Evolutionary conservation across 208 protist species (phyloP).

Genomic region (Blechomonas ayalai): DNA sequence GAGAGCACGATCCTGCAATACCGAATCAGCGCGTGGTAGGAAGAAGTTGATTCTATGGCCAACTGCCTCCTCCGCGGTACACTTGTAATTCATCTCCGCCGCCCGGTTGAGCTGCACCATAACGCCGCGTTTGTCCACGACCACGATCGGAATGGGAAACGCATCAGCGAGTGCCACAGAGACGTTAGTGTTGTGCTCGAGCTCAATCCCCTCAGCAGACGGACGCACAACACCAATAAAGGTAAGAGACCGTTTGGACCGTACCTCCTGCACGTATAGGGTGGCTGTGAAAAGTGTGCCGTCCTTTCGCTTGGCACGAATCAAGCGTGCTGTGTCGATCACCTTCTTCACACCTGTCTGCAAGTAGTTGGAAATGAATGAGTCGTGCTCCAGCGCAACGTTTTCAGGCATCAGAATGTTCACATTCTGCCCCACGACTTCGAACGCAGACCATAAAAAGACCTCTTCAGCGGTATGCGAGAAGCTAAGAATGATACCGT

Average conservation of each 20-base stretch:
- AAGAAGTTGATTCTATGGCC: slow-evolving; percentile 17
- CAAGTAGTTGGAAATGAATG: slow-evolving; percentile 14
- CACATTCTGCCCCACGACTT: slow-evolving; percentile 21
- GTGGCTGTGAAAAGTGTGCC: slow-evolving; percentile 5
- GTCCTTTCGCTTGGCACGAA: slow-evolving; percentile 11
- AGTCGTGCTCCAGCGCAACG: slow-evolving; percentile 15
- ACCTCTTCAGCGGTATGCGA: slow-evolving; percentile 17
- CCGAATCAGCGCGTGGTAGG: slow-evolving; percentile 5
- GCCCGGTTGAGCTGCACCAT: slow-evolving; percentile 5
- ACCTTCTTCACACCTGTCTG: slow-evolving; percentile 18
- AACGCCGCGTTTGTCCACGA: slow-evolving; percentile 4
- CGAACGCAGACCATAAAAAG: slow-evolving; percentile 13
- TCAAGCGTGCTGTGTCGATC: not conserved
- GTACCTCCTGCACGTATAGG: slow-evolving; percentile 7
- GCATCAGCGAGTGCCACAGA: slow-evolving; percentile 2
- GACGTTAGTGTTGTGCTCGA: slow-evolving; percentile 2
- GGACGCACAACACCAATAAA: slow-evolving; percentile 9
- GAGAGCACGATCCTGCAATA: slow-evolving; percentile 13
- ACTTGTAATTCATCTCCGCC: slow-evolving; percentile 9
- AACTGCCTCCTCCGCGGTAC: slow-evolving; percentile 5
- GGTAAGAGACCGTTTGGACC: not conserved
- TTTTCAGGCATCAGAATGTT: slow-evolving; percentile 21
- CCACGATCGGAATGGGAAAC: slow-evolving; percentile 7
- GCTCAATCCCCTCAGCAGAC: slow-evolving; percentile 2
- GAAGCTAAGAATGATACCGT: slow-evolving; percentile 24